Conservation (phyloP, 768 basidiomycete genomes). For the Serendipita sp. region DNA sequence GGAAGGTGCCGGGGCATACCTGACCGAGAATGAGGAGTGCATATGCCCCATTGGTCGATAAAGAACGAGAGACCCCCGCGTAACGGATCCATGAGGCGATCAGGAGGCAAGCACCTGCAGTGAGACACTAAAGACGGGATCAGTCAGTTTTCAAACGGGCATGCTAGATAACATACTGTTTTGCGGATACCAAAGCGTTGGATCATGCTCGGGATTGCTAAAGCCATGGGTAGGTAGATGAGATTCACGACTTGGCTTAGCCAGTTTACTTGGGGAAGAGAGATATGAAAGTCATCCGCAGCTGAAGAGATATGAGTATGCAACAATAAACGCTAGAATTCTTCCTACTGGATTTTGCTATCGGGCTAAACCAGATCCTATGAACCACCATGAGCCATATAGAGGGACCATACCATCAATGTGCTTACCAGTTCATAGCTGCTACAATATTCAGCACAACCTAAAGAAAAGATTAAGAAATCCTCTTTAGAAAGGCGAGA, state of each 20-base stretch:
- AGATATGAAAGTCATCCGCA: constrained; percentile 43
- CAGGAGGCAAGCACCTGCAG: constrained; percentile 36
- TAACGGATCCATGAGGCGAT: constrained; percentile 64
- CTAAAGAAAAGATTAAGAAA: background rate
- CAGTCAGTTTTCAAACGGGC: background rate
- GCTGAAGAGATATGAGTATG: constrained; percentile 12
- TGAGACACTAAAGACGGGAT: constrained; percentile 34
- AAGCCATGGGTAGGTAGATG: constrained; percentile 44
- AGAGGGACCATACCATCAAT: background rate
- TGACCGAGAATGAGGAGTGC: constrained; percentile 55
- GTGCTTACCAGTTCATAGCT: constrained; percentile 40
- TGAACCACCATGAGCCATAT: background rate
- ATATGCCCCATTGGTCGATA: constrained; percentile 39
- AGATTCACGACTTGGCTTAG: constrained; percentile 50
- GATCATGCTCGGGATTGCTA: constrained; percentile 41
- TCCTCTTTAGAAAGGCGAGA: background rate
- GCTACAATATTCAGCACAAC: constrained; percentile 41
- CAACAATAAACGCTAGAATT: background rate
- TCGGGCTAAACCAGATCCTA: constrained; percentile 68
- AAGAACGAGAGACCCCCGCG: constrained; percentile 40
- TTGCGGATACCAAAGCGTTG: constrained; percentile 44
- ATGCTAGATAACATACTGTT: constrained; percentile 31
- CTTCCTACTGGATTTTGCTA: constrained; percentile 34
- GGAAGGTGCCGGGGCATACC: constrained; percentile 21
- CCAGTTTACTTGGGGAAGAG: constrained; percentile 66